Evolutionary conservation across 768 basidiomycete species (phyloP).

Genomic region (Strobilomyces echinocephalus): DNA sequence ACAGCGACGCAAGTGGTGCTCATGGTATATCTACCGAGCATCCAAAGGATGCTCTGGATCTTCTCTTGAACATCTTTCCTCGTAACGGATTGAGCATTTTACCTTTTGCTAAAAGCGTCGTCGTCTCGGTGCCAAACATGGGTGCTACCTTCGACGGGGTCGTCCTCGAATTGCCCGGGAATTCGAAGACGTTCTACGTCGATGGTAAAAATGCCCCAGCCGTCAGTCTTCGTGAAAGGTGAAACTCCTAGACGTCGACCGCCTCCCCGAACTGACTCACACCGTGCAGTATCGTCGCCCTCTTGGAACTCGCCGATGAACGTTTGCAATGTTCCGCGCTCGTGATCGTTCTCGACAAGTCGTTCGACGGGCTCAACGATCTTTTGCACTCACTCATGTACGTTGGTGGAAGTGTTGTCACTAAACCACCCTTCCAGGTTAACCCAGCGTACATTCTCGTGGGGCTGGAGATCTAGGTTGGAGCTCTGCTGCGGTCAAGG

Average conservation of each 20-base stretch:
- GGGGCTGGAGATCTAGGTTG: constrained; percentile 69
- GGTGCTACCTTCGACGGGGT: constrained; percentile 72
- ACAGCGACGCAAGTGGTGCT: constrained; percentile 42
- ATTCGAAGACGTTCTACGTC: constrained; percentile 75
- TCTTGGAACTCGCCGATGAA: constrained; percentile 86
- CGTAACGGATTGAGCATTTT: constrained; percentile 61
- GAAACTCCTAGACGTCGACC: constrained; percentile 12
- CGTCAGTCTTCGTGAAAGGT: constrained; percentile 83
- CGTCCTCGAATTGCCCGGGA: constrained; percentile 67
- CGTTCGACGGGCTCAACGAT: constrained; percentile 63
- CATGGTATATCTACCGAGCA: constrained; percentile 42
- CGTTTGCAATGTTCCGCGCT: constrained; percentile 71
- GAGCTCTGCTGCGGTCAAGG: constrained; percentile 18
- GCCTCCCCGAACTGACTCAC: constrained; percentile 2
- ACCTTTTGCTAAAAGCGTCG: constrained; percentile 70
- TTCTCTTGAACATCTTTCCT: constrained; percentile 77
- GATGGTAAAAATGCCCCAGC: constrained; percentile 78
- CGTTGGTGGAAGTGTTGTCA: constrained; percentile 82
- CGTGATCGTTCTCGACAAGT: constrained; percentile 74
- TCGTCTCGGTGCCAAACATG: constrained; percentile 64
- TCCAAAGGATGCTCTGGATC: constrained; percentile 64
- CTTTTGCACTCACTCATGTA: constrained; percentile 90
- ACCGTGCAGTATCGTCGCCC: constrained; percentile 66
- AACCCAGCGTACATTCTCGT: constrained; percentile 78
- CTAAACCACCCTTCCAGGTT: constrained; percentile 71